Base-by-base conservation (phyloP, 805 yeast species). In the Yarrowia phangngaensis region DNA sequence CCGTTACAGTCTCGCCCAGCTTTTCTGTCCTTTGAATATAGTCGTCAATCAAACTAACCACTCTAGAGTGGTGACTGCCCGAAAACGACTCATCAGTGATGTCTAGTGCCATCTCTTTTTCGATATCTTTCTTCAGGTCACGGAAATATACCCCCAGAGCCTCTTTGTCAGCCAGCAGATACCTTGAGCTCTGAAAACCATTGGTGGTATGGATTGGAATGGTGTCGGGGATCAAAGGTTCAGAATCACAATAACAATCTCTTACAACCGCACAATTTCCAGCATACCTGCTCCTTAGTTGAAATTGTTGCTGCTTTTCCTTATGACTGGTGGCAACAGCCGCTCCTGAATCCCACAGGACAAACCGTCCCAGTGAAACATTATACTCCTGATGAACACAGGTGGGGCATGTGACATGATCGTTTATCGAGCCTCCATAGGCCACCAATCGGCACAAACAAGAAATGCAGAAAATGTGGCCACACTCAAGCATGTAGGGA, bases 401-500 rank as follows among this genome's bases (percentile, higher is more conserved):
- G 3, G 35, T 26, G 3, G 48, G 48, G 16, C 48, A 41, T 3
- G 34, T 29, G 11, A 41, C 22, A 4, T 41, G 34, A 29, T 15
- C 9, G 27, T n/a, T n/a, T n/a, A n/a, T n/a, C n/a, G n/a, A n/a
- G n/a, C n/a, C n/a, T n/a, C n/a, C n/a, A n/a, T n/a, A n/a, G n/a
- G n/a, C 27, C 11, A 9, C 6, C 3, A 41, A n/a, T 15, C 48
- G 35, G 23, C 22, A 41, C 19, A 41, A 5, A 20, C 48, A 41
- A 2, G 48, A 41, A n/a, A 30, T 23, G 35, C 48, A 41, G 15
- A 29, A 41, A 13, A 41, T 29, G 12, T 41, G 48, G 3, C 35
- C 48, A 30, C 48, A 41, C 20, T 41, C 48, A 34, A 41, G 8
- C 48, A 41, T 41, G 14, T 20, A 41, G 5, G 48, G 48, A 6